Conservation (phyloP, 768 basidiomycete genomes). For the Suillus lakei region DNA sequence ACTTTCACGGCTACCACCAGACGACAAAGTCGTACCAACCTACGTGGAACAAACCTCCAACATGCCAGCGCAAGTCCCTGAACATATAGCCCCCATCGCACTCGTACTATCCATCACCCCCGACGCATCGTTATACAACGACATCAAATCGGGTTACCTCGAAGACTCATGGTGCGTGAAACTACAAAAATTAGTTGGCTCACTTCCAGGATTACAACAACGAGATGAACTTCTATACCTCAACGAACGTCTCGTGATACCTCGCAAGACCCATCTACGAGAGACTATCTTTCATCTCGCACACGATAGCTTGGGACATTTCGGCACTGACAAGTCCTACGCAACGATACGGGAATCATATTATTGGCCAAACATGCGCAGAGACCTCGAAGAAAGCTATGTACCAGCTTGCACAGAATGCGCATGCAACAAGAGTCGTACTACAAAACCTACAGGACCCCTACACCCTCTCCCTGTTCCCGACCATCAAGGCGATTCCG, state of each 20-base stretch:
- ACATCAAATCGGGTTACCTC: slow-evolving; percentile 9
- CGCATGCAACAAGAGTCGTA: slow-evolving; percentile 29
- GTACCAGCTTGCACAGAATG: slow-evolving; percentile 31
- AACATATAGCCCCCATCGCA: fast-evolving
- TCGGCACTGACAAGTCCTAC: neutral
- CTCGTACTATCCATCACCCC: neutral
- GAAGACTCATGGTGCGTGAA: slow-evolving; percentile 13
- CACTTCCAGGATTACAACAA: slow-evolving; percentile 21
- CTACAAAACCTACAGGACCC: slow-evolving; percentile 19
- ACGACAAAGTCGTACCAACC: fast-evolving
- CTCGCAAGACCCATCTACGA: slow-evolving; percentile 22
- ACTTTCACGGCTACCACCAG: neutral
- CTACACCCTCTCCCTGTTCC: slow-evolving; percentile 24
- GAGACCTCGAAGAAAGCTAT: neutral
- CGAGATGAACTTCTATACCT: slow-evolving; percentile 28
- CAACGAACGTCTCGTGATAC: slow-evolving; percentile 26
- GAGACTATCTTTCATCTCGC: slow-evolving; percentile 5
- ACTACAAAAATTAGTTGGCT: fast-evolving
- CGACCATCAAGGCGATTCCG: slow-evolving; percentile 9
- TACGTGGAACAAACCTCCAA: fast-evolving
- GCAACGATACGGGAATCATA: fast-evolving
- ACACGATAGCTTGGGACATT: neutral
- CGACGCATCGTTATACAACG: neutral
- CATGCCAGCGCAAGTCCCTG: fast-evolving
- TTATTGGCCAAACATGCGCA: neutral